phyloP scores from a whole-genome alignment of 75 land plant genomes.

The Sequoiadendron giganteum region DNA sequence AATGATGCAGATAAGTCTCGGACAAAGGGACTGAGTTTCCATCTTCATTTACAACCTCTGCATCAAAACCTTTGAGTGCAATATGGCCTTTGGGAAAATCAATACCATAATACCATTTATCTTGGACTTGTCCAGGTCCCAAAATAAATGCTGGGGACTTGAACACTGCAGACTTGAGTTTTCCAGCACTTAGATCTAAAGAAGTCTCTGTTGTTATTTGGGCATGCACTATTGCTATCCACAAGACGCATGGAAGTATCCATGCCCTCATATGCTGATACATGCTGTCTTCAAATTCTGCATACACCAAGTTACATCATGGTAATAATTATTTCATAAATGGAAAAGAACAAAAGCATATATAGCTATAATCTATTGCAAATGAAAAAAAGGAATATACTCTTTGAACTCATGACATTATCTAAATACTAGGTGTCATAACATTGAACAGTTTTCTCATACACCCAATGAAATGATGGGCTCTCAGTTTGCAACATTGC shows the following conservation, averaged over 20 bases:
- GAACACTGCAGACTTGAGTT: slow-evolving; percentile 48
- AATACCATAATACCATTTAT: slow-evolving; percentile 52
- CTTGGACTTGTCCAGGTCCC: slow-evolving; percentile 68
- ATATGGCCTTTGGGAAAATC: slow-evolving; percentile 81
- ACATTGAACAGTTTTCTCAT: not conserved
- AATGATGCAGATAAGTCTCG: slow-evolving; percentile 91
- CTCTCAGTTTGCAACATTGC: not conserved
- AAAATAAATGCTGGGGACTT: slow-evolving; percentile 59
- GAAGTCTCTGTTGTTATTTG: not conserved
- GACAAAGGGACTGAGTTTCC: slow-evolving; percentile 75
- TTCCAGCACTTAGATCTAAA: slow-evolving; percentile 13
- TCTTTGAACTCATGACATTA: not conserved
- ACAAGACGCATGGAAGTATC: not conserved
- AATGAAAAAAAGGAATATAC: not conserved
- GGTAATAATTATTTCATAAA: not conserved
- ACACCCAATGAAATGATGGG: not conserved
- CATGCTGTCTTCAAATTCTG: not conserved
- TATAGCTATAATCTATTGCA: not conserved
- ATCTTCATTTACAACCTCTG: slow-evolving; percentile 79
- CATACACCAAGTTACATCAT: not conserved
- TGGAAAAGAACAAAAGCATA: not conserved
- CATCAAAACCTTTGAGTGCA: slow-evolving; percentile 63
- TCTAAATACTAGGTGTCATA: not conserved
- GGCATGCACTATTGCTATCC: slow-evolving; percentile 9
- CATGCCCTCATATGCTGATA: not conserved